Base-by-base conservation (phyloP, 1,284 basidiomycete genomes). In the Porogramme epimiltina region DNA sequence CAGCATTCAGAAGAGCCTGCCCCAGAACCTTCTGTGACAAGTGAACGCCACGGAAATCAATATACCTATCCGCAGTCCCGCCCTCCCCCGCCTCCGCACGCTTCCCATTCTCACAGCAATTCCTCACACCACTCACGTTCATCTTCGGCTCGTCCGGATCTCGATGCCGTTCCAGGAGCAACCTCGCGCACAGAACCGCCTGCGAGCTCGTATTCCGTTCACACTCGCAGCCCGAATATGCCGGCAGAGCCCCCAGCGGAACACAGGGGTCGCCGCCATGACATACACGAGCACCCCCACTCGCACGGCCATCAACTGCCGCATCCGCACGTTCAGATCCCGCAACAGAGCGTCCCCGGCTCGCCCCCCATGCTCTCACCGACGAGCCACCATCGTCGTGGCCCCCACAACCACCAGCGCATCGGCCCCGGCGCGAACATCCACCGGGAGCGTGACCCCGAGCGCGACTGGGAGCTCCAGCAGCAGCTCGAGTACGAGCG, bases 341-440 rank as follows among this genome's bases (percentile, higher is more conserved):
- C 65, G 4, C 47, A 57, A 25, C 57, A 59, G 23, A 59, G 62
- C 46, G 45, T 62, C 11, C 60, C 66, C 15, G 19, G 55, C 15
- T 64, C 65, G 16, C 64, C 63, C 11, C 53, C 62, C 22, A 43
- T 52, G 33, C 34, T 51, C 5, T 52, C 62, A 24, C 59, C 65
- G 25, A 63, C 63, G 15, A 53, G 60, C n/a, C 58, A 59, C 47
- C 55, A 58, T 34, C 61, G 63, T 18, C 47, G 48, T 54, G 55
- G 23, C 52, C 66, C 79, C 38, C 87, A 89, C 65, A 75, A 75
- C 56, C 86, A 88, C 66, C 86, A 87, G 68, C 81, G 84, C 53
- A 63, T 85, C 58, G 85, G 82, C 4, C 84, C 84, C 40, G 83
- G 76, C 6, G 75, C 81, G 23, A 81, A 78, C 59, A 75, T 84